Conservation (phyloP, 768 basidiomycete genomes). For the Suillus subalutaceus region DNA sequence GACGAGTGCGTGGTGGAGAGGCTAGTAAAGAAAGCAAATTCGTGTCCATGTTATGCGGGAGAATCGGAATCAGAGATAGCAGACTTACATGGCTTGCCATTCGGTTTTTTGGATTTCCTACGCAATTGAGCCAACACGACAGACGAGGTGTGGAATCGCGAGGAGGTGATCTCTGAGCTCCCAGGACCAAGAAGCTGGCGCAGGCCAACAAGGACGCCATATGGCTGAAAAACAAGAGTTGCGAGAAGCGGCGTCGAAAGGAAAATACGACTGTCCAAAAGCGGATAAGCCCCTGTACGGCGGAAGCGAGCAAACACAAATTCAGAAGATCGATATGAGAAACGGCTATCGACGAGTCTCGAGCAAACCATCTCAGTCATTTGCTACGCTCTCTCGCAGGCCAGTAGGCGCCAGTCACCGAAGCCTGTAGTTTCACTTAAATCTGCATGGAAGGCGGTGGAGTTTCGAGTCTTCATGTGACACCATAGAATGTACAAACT, state of each 20-base stretch:
- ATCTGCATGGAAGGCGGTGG: too few species aligned
- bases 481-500: too few species aligned
- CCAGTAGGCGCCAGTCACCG: too few species aligned
- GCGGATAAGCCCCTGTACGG: constrained; percentile 2
- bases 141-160: constrained; percentile 1
- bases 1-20: constrained; percentile 17
- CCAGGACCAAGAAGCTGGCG: constrained; percentile 1
- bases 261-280: not conserved
- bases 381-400: too few species aligned
- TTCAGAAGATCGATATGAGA: not conserved
- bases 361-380: too few species aligned
- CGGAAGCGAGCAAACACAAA: not conserved
- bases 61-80: not conserved
- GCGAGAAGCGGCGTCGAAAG: not conserved
- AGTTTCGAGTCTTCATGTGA: too few species aligned
- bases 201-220: not conserved
- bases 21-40: not conserved
- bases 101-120: not conserved
- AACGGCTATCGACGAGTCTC: too few species aligned
- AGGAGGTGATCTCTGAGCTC: not conserved
- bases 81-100: constrained; percentile 3
- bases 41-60: not conserved
- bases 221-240: not conserved
- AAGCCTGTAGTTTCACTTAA: too few species aligned
- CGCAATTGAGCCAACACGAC: not conserved